Evolutionary conservation across 441 rosid genomes (phyloP).

Genomic region (Pelargonium australe): DNA sequence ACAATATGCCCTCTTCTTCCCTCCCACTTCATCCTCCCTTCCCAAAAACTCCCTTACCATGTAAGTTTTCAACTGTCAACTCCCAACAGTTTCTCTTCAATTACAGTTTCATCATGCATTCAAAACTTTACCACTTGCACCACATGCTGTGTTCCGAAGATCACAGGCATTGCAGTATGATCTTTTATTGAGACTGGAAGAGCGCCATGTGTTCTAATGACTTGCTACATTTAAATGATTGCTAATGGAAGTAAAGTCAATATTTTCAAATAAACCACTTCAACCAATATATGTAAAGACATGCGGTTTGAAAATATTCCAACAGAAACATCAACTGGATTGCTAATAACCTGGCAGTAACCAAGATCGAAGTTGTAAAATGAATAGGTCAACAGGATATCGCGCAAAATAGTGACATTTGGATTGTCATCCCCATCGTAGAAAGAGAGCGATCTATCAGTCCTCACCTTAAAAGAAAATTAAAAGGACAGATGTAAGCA

Average conservation of each 20-base stretch:
- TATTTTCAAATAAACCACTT: not conserved
- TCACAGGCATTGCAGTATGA: not conserved
- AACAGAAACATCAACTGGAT: constrained; percentile 5
- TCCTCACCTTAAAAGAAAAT: constrained; percentile 66
- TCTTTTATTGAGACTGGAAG: not conserved
- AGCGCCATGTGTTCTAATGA: not conserved
- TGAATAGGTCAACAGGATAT: constrained; percentile 84
- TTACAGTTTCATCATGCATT: not conserved
- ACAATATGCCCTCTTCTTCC: not conserved
- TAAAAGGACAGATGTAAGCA: constrained; percentile 11
- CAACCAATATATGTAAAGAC: not conserved
- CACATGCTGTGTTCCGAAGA: not conserved
- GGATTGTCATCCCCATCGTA: constrained; percentile 92
- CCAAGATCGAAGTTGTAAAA: constrained; percentile 98
- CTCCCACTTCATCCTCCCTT: constrained; percentile 3
- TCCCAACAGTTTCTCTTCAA: constrained; percentile 1
- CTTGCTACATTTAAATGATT: constrained; percentile 1
- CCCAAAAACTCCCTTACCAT: not conserved
- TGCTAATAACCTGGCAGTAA: constrained; percentile 80
- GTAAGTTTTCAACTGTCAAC: not conserved
- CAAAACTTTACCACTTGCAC: not conserved
- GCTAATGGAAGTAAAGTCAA: constrained; percentile 3
- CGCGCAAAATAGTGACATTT: constrained; percentile 65
- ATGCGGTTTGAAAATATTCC: constrained; percentile 3
- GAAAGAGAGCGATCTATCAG: constrained; percentile 74